Evolutionary conservation across 495 filamentous ascomycete species (phyloP), one percentile per base, ranked within the genome.

Genomic region (Parmelia sp.): DNA sequence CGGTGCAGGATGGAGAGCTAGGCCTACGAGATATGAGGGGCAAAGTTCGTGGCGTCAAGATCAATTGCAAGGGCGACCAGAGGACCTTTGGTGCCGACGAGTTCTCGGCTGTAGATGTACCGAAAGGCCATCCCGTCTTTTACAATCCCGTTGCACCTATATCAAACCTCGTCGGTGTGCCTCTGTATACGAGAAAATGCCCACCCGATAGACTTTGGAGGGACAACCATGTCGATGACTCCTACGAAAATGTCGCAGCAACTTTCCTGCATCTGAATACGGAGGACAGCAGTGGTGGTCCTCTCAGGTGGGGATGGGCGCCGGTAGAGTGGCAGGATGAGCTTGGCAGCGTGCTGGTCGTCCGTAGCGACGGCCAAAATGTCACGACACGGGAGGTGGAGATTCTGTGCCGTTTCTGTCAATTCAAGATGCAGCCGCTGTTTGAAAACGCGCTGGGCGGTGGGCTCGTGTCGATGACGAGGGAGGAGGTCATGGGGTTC

Each of bases 41-140:
- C 10, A 58, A 39, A 36, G 31, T 58, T 12, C 11, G 37, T 23
- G 56, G 56, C n/a, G 56, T 58, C 4, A 61, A 61, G 56, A 73
- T 75, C 65, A 75, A 72, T 45, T 77, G 74, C 57, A 8, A 65
- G 23, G 71, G 74, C 33, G 74, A 76, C 59, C 62, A 66, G 51
- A 65, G 64, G 47, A 58, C 68, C 12, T 55, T 53, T n/a, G 64
- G 64, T 25, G 65, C 56, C 40, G 64, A 69, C n/a, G 58, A 65
- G 19, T 76, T 74, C 36, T 70, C 74, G 58, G 64, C 67, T 27
- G 59, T 73, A 25, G 65, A 74, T 19, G 36, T 75, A 37, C 40
- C 69, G 27, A 25, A 63, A 29, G 33, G 23, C 21, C 58, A 61
- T 40, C 33, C 35, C 11, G 31, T 61, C 39, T 61, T 61, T 39